Evolutionary conservation across 345 rosid species (phyloP).

Genomic region (Eucalyptus sideroxylon): DNA sequence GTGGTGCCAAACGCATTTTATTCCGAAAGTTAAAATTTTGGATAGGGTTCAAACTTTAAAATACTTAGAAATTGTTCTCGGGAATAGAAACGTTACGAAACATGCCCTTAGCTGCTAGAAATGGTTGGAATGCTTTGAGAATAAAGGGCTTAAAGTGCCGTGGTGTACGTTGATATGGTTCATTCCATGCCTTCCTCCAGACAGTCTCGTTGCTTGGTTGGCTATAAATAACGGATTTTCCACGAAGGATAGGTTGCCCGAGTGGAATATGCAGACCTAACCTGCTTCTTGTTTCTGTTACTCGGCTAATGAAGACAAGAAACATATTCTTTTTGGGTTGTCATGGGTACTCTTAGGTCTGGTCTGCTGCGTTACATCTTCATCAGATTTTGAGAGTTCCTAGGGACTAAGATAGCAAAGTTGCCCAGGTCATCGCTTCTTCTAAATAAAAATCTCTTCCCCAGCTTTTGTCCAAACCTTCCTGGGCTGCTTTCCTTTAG

Average conservation of each 20-base stretch:
- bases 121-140: neutral
- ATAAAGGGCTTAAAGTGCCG: neutral
- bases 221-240: neutral
- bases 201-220: neutral
- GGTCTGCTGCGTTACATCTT: neutral
- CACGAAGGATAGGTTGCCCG: neutral
- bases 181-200: neutral
- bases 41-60: fast-evolving
- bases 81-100: fast-evolving
- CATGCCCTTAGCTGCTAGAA: neutral
- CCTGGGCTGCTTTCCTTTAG: neutral
- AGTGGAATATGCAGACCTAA: neutral
- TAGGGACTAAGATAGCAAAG: neutral
- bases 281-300: neutral
- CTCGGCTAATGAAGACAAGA: neutral
- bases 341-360: neutral
- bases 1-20: fast-evolving
- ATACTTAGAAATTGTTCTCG: too few relatives aligned
- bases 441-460: neutral
- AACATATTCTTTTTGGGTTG: neutral
- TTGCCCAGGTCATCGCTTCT: neutral
- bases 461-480: neutral
- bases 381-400: neutral
- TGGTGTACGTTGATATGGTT: neutral
- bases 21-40: fast-evolving